Conservation (phyloP, 768 basidiomycete genomes). For the Kwoniella sp. region DNA sequence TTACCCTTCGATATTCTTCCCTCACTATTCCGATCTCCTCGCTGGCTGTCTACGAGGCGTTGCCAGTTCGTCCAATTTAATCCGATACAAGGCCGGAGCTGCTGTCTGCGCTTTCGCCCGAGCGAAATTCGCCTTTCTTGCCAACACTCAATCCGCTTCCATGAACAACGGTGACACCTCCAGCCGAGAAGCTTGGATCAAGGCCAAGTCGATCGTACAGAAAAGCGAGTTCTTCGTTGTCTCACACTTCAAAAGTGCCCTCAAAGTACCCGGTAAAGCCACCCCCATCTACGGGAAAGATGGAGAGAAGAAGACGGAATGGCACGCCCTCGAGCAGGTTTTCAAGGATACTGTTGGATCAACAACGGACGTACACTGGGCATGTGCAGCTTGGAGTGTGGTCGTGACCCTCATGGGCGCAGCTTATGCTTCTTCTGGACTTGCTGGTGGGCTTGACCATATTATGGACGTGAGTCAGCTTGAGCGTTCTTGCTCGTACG, state of each 20-base stretch:
- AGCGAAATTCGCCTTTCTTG: conserved; percentile 35
- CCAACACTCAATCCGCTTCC: conserved; percentile 9
- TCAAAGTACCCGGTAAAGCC: conserved; percentile 22
- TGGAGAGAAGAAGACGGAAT: conserved; percentile 44
- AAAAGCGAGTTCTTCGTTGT: conserved; percentile 34
- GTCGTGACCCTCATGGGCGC: conserved; percentile 49
- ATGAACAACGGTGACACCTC: conserved; percentile 11
- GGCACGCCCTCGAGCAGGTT: conserved; percentile 27
- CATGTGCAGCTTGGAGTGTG: conserved; percentile 48
- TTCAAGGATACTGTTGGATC: conserved; percentile 42
- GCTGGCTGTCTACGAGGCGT: conserved; percentile 35
- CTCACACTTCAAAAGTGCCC: conserved; percentile 25
- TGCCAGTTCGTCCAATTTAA: conserved; percentile 11
- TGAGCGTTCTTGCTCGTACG: no score
- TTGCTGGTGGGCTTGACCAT: conserved; percentile 38
- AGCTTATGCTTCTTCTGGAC: conserved; percentile 37
- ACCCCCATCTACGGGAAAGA: conserved; percentile 24
- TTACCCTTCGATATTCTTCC: conserved; percentile 48
- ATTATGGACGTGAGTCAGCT: conserved; percentile 49
- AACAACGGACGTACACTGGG: conserved; percentile 46
- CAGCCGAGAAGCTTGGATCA: conserved; percentile 31
- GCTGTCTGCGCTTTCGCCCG: conserved; percentile 41
- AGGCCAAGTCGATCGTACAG: conserved; percentile 18
- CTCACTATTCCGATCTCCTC: conserved; percentile 44
- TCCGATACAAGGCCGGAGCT: conserved; percentile 39